Percentiles rank a stretch among this genome's conserved stretches.
phyloP scores from a whole-genome alignment of 2,329 filamentous ascomycete genomes.

The Tolypocladium tundrense region DNA sequence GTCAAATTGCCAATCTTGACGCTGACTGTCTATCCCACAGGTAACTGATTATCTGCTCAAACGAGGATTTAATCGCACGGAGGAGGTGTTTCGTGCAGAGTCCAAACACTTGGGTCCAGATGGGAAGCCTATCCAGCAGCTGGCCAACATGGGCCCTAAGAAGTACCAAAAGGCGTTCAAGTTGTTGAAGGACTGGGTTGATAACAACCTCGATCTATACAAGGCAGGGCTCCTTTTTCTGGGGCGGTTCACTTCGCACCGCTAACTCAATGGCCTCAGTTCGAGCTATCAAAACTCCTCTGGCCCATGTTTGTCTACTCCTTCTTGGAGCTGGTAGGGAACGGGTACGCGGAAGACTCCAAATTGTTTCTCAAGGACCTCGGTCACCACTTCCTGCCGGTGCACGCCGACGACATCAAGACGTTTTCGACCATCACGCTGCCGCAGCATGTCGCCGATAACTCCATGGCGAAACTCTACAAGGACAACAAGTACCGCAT shows the following conservation, averaged over 20 bases:
- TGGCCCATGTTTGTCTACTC: constrained; percentile 96
- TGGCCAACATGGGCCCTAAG: constrained; percentile 61
- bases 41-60: constrained; percentile 93
- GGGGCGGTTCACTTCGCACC: neutral
- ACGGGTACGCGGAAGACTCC: constrained; percentile 62
- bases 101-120: constrained; percentile 74
- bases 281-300: constrained; percentile 75
- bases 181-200: constrained; percentile 71
- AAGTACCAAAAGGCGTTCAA: constrained; percentile 71
- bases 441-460: constrained; percentile 68
- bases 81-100: constrained; percentile 85
- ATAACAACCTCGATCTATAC: constrained; percentile 88
- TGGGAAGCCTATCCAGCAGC: constrained; percentile 61
- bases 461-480: constrained; percentile 71
- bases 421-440: constrained; percentile 63
- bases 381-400: constrained; percentile 58
- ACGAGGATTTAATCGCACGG: constrained; percentile 86
- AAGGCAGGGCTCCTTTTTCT: constrained; percentile 46
- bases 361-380: constrained; percentile 63
- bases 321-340: constrained; percentile 67
- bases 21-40: constrained; percentile 19
- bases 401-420: constrained; percentile 73
- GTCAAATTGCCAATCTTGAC: neutral
- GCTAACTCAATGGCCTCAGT: constrained; percentile 33
- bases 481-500: constrained; percentile 80